Conservation (phyloP, 1,139 yeast species). For the Candida neerlandica region DNA sequence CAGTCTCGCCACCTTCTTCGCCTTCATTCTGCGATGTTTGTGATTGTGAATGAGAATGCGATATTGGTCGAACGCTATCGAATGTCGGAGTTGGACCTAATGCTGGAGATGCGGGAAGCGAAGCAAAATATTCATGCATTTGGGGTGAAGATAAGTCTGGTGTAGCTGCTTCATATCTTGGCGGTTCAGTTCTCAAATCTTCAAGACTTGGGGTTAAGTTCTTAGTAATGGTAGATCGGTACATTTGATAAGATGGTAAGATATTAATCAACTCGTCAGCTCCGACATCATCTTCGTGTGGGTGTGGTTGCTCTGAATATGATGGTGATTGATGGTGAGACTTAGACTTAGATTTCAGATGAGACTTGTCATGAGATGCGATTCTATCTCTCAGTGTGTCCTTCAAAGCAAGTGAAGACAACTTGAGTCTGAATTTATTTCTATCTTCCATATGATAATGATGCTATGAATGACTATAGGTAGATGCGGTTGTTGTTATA, state of each 20-base stretch:
- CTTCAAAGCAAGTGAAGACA: constrained; percentile 11
- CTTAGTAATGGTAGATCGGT: constrained; percentile 41
- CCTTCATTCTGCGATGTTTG: neutral
- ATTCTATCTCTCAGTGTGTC: neutral
- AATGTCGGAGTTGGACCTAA: constrained; percentile 5
- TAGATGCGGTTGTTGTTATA: neutral
- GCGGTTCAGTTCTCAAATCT: constrained; percentile 37
- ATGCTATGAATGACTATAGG: neutral
- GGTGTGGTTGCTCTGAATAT: neutral
- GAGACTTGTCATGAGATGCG: constrained; percentile 6
- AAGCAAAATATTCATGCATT: constrained; percentile 23
- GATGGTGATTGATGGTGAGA: neutral
- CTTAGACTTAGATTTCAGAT: neutral
- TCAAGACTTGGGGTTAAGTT: constrained; percentile 38
- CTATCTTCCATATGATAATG: constrained; percentile 13
- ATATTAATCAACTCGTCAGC: constrained; percentile 36
- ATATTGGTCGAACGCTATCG: neutral
- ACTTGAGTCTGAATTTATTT: constrained; percentile 13
- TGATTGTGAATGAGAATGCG: no score
- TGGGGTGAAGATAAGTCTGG: constrained; percentile 15
- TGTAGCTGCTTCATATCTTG: constrained; percentile 36
- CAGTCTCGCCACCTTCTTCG: constrained; percentile 13
- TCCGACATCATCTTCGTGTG: constrained; percentile 20
- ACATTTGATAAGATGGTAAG: constrained; percentile 47
- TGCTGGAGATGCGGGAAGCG: constrained; percentile 25